phyloP scores from a whole-genome alignment of 768 basidiomycete species.

The Omphalotus guepiniiformis region DNA sequence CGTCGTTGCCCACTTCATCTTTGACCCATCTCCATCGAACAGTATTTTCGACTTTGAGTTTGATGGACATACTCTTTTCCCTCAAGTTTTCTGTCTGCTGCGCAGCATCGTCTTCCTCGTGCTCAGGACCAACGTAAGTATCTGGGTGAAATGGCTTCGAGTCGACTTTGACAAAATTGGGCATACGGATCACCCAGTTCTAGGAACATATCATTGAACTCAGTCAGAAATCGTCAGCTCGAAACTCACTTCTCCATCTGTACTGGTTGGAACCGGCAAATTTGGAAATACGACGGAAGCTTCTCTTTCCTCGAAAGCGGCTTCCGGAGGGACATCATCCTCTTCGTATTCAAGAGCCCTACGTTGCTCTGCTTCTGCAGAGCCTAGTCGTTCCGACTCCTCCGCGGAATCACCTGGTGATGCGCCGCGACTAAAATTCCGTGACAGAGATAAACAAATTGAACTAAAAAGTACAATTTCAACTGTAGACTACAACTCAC shows the following conservation, averaged over 20 bases:
- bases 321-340: constrained; percentile 60
- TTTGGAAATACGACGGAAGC: constrained; percentile 84
- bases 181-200: constrained; percentile 92
- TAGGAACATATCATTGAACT: constrained; percentile 23
- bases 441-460: neutral
- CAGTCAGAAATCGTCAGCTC: neutral
- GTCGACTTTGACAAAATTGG: constrained; percentile 90
- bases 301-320: constrained; percentile 55
- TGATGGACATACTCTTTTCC: constrained; percentile 80
- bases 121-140: constrained; percentile 79
- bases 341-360: constrained; percentile 79
- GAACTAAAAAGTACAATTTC: neutral
- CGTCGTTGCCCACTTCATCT: constrained; percentile 69
- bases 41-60: constrained; percentile 89
- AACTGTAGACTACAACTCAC: too few species aligned
- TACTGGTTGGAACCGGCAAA: constrained; percentile 72
- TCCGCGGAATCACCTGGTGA: constrained; percentile 31
- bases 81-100: constrained; percentile 56
- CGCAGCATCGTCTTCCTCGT: constrained; percentile 63
- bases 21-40: constrained; percentile 94
- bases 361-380: constrained; percentile 25
- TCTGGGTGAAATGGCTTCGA: constrained; percentile 87
- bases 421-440: neutral
- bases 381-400: constrained; percentile 58
- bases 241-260: constrained; percentile 71